Conservation (phyloP, 768 basidiomycete species). For the Tricholoma bakamatsutake region DNA sequence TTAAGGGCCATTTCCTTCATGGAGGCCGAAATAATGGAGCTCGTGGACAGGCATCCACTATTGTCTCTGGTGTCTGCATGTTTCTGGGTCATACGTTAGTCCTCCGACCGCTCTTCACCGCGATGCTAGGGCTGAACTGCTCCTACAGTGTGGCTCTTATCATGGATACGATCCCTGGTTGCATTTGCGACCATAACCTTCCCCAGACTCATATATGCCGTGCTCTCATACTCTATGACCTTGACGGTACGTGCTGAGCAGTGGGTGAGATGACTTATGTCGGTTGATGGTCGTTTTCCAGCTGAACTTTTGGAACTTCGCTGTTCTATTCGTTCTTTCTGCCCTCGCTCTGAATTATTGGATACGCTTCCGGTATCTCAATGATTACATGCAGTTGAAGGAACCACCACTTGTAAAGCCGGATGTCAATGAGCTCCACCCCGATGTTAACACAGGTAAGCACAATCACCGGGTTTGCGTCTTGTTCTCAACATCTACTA, state of each 20-base stretch:
- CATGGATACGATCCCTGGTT: constrained; percentile 69
- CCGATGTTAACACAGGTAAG: constrained; percentile 74
- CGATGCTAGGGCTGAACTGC: constrained; percentile 5
- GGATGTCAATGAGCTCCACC: constrained; percentile 83
- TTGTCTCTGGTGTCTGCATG: constrained; percentile 73
- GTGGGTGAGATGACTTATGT: not conserved
- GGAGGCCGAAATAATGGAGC: constrained; percentile 33
- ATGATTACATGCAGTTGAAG: constrained; percentile 68
- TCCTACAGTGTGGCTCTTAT: constrained; percentile 69
- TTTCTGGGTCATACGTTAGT: constrained; percentile 81
- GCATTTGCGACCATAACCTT: constrained; percentile 80
- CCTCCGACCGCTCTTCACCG: constrained; percentile 3
- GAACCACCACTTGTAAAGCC: constrained; percentile 80
- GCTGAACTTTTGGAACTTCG: constrained; percentile 91
- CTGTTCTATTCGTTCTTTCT: constrained; percentile 64
- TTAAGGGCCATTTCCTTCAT: constrained; percentile 15
- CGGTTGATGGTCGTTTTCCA: constrained; percentile 24
- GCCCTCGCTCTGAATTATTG: constrained; percentile 72
- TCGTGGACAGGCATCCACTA: constrained; percentile 55
- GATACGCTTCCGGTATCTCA: constrained; percentile 78
- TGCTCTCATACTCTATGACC: constrained; percentile 86
- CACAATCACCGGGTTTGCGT: not conserved
- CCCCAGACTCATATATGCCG: constrained; percentile 70
- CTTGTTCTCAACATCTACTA: constrained; percentile 12
- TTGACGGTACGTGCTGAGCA: constrained; percentile 53